A percentile compares a stretch with the other conserved stretches of the same genome.
Evolutionary conservation across 805 yeast species (phyloP).

Genomic region (Nakazawaea wyomingensis): DNA sequence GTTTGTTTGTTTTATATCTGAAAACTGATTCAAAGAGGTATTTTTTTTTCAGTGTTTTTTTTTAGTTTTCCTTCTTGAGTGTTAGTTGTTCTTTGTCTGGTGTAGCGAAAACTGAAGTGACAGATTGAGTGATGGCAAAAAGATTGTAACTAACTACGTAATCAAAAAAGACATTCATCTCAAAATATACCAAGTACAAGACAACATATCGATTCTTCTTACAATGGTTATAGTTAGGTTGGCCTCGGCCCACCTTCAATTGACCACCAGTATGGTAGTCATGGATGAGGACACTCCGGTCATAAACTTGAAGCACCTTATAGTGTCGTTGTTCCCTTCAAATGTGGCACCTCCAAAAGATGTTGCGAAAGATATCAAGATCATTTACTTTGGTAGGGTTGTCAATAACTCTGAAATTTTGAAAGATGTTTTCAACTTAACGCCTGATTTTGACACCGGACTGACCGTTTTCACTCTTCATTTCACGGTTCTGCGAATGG

Average conservation of each 20-base stretch:
- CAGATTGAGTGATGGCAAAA: no score
- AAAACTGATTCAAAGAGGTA: no score
- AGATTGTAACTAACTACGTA: no score
- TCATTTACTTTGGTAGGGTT: constrained; percentile 1
- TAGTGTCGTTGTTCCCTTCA: background rate
- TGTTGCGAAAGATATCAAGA: background rate
- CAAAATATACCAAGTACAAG: no score
- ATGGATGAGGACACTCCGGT: background rate
- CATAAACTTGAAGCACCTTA: background rate
- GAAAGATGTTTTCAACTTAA: background rate
- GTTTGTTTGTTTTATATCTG: no score
- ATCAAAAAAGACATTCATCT: no score
- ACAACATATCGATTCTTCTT: background rate
- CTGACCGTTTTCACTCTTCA: background rate
- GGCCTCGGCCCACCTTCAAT: background rate
- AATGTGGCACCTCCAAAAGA: background rate
- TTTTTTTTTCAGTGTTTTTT: no score
- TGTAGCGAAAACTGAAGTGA: no score
- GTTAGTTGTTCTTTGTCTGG: no score
- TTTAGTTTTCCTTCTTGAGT: no score
- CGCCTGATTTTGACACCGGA: background rate
- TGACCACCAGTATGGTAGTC: background rate
- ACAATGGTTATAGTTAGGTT: background rate
- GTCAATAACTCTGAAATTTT: background rate
- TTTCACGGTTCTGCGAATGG: background rate